Evolutionary conservation across 495 filamentous ascomycete species (phyloP), one percentile per base, ranked within the genome.

Genomic region (Aspergillus affinis): DNA sequence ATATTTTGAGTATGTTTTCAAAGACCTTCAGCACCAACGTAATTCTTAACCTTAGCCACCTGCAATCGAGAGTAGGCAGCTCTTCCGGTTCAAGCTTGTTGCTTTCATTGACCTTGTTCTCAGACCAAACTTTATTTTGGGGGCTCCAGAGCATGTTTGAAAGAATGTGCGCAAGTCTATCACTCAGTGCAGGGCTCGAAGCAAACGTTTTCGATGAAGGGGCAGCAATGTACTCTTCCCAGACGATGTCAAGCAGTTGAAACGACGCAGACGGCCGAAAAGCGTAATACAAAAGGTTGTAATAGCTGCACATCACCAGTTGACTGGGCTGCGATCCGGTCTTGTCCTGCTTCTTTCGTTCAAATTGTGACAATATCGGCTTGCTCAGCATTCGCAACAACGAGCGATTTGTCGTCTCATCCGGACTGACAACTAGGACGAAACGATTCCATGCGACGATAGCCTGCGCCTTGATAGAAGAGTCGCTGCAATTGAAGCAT

Each of bases 391-490:
- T 89, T 7, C 78, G 79, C 13, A 92, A 70, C 55, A 90, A 77
- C 23, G 78, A 82, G 2, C 68, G 72, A 27, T 81, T 78, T 0
- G 90, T 89, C 3, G 79, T 75, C 50, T 86, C 83, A 55, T 85
- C 82, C 2, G 86, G 80, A 50, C 83, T 80, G 48, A 89, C 75
- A 17, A 84, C 83, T 64, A 86, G 94, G 49, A 96, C 82, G 45
- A 97, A 82, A 46, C 88, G 86, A 65, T 87, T 90, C 91, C 93
- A 97, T 7, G 91, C 91, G 23, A 86, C 69, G 60, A 91, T 89
- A 21, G 93, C 91, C 60, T 92, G 86, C 6, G 84, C 74, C 63
- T 88, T 93, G 53, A 89, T 88, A 1, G 81, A 75, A 1, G 81
- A 72, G 59, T 96, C 90, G 54, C 81, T 84, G 69, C 86, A 89